These are phyloP conservation scores for Zygosaccharomyces pseudorouxii DNA, from an alignment of 805 yeast species.

Conservation along the genomic window DNA sequence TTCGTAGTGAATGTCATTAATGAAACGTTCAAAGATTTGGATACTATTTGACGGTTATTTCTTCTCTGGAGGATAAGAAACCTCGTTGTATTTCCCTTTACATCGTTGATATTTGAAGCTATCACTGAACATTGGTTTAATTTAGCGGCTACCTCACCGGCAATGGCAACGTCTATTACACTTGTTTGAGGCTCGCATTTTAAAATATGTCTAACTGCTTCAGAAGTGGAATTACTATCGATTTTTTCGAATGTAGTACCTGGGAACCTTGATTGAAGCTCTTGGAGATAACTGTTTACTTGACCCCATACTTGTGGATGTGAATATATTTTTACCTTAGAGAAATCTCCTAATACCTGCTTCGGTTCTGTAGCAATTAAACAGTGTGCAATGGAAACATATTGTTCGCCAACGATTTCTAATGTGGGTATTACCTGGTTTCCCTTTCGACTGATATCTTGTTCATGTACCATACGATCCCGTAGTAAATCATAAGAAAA, in stretches of 20 bases:
- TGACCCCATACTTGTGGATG: slow-evolving; percentile 99
- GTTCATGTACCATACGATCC: slow-evolving; percentile 45
- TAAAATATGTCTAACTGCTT: slow-evolving; percentile 52
- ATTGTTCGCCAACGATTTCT: slow-evolving; percentile 68
- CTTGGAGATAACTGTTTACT: slow-evolving; percentile 52
- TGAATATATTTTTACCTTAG: slow-evolving; percentile 63
- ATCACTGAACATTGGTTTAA: slow-evolving; percentile 55
- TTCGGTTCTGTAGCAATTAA: slow-evolving; percentile 43
- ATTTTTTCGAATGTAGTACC: slow-evolving; percentile 40
- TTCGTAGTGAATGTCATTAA: slow-evolving; percentile 62
- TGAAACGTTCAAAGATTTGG: slow-evolving; percentile 35
- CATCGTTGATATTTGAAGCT: slow-evolving; percentile 61
- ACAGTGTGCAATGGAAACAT: slow-evolving; percentile 78
- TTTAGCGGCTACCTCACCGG: slow-evolving; percentile 61
- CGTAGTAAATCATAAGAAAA: slow-evolving; percentile 78
- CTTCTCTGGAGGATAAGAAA: slow-evolving; percentile 61
- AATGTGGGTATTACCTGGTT: slow-evolving; percentile 38
- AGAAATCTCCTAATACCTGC: slow-evolving; percentile 34
- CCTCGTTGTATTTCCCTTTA: slow-evolving; percentile 73
- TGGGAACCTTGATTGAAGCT: slow-evolving; percentile 32
- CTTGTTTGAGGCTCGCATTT: slow-evolving; percentile 18
- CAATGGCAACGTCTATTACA: slow-evolving; percentile 59
- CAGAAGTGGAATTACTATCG: slow-evolving; percentile 77
- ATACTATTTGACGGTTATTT: slow-evolving; percentile 18
- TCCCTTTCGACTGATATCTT: neutral